Evolutionary conservation across 495 filamentous ascomycete species (phyloP), one percentile per base, ranked within the genome.

Genomic region (Neohortaea acidophila): DNA sequence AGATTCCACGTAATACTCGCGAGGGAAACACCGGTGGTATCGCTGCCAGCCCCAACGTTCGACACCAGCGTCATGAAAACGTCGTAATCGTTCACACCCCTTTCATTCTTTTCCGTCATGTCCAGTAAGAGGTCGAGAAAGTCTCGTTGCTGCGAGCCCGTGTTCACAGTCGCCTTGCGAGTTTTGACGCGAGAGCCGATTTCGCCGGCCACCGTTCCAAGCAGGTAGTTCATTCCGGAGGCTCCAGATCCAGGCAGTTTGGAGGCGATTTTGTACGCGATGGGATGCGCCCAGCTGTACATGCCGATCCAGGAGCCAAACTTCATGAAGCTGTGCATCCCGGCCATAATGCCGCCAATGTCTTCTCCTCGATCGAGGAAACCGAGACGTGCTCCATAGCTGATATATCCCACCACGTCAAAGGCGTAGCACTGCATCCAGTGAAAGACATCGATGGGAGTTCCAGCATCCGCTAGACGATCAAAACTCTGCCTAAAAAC

Each of bases 361-460:
- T 51, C 48, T 3, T 51, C 36, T 31, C 44, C 48, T n/a, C 18
- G 18, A 26, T 51, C 45, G 11, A 51, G 17, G 21, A 51, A 51
- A n/a, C 48, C 48, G 23, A 51, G 40, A 10, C 39, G 22, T 30
- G 43, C 41, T 12, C 30, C 28, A 49, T 42, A 48, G 24, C n/a
- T 7, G 12, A 48, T 44, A 2, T 21, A n/a, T 2, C 34, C 39
- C 11, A 51, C 48, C 8, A 51, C 48, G 38, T 51, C 48, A 40
- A 51, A 51, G 1, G 48, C 48, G 35, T 59, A 66, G 46, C 58
- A 68, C 29, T 57, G 64, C 22, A 68, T 45, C 65, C 64, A 70
- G 20, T 45, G 27, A 8, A 59, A 54, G 0, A 67, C 45, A 21
- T 67, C 57, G 10, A 64, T 48, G 2, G 55, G 38, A 6, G 53